A percentile compares a stretch with the other conserved stretches of the same genome.
phyloP scores from a whole-genome alignment of 805 yeast species.

The Teunomyces panamensis region DNA sequence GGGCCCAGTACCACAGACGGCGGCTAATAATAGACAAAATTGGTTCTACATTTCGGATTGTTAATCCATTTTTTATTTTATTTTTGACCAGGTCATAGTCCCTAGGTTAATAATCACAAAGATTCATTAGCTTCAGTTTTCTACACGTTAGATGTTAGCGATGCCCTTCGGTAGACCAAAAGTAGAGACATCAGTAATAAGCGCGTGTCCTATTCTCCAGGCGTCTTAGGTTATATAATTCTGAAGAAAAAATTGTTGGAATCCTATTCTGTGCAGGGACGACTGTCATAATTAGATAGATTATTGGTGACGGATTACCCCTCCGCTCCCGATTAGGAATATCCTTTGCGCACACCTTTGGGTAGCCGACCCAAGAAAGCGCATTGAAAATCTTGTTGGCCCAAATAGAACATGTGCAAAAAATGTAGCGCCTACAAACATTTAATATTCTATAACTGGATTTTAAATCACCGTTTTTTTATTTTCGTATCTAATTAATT shows the following conservation, averaged over 20 bases:
- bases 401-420: too few species aligned
- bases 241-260: background rate
- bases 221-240: background rate
- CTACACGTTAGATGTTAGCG: too few species aligned
- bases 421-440: too few species aligned
- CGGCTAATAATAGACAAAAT: background rate
- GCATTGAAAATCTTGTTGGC: too few species aligned
- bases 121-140: too few species aligned
- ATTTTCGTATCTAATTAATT: constrained; percentile 1
- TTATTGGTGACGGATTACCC: background rate
- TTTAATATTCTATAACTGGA: background rate
- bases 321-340: background rate
- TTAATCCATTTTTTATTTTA: background rate
- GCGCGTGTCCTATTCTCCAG: background rate
- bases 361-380: background rate
- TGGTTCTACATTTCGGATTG: background rate
- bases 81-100: background rate
- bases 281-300: background rate
- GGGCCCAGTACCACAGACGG: background rate
- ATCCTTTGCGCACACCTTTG: background rate
- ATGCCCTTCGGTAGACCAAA: too few species aligned
- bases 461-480: background rate
- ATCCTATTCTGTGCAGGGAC: background rate
- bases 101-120: too few species aligned
- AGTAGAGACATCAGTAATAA: background rate